Evolutionary conservation across 768 basidiomycete genomes (phyloP).

Genomic region (Hydnum rufescens): DNA sequence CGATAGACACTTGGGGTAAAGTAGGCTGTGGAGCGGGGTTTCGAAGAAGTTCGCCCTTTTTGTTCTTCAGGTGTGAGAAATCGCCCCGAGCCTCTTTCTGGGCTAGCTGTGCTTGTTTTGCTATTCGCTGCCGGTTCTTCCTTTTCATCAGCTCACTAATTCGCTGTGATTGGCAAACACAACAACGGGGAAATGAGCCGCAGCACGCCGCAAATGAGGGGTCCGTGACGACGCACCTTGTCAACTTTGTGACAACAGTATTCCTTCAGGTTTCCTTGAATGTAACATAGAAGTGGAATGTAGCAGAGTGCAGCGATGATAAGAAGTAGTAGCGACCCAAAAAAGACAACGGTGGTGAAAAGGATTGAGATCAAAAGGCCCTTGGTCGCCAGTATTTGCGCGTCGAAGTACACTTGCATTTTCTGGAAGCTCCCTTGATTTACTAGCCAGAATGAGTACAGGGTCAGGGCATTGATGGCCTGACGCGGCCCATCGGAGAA

Average conservation of each 20-base stretch:
- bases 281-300: slow-evolving; percentile 85
- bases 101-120: slow-evolving; percentile 60
- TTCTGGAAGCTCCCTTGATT: slow-evolving; percentile 40
- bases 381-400: slow-evolving; percentile 53
- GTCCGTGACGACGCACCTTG: slow-evolving; percentile 36
- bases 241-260: slow-evolving; percentile 98
- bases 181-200: background rate
- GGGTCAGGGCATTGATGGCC: slow-evolving; percentile 89
- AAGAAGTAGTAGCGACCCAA: slow-evolving; percentile 62
- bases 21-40: slow-evolving; percentile 83
- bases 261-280: slow-evolving; percentile 97
- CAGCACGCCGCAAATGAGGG: background rate
- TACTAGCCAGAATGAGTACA: slow-evolving; percentile 72
- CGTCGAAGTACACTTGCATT: slow-evolving; percentile 56
- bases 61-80: slow-evolving; percentile 79
- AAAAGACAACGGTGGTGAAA: slow-evolving; percentile 78
- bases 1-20: slow-evolving; percentile 74
- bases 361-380: slow-evolving; percentile 73
- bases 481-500: slow-evolving; percentile 94
- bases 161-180: slow-evolving; percentile 45
- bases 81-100: slow-evolving; percentile 86
- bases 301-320: slow-evolving; percentile 75
- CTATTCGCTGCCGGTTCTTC: slow-evolving; percentile 68
- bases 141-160: slow-evolving; percentile 87
- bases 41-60: slow-evolving; percentile 69